These are phyloP conservation scores for Hypoxylon crocopeplum DNA, from an alignment of 495 filamentous ascomycete species.

Conservation along the genomic window DNA sequence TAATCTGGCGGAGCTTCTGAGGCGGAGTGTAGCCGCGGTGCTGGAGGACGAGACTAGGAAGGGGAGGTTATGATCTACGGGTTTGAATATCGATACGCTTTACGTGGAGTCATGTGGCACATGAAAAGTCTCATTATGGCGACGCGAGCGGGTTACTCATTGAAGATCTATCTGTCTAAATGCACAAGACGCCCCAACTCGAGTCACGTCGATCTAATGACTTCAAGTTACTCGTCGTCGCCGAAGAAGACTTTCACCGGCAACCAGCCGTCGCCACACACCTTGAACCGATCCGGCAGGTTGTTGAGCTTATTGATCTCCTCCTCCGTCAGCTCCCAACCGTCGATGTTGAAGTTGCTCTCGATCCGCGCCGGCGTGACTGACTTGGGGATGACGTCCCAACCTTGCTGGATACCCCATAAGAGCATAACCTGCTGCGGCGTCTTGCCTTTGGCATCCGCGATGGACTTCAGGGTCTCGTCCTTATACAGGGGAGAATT, in stretches of 20 bases:
- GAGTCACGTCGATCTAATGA: neutral
- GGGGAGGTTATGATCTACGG: constrained; percentile 36
- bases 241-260: constrained; percentile 87
- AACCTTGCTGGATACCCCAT: constrained; percentile 75
- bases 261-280: constrained; percentile 73
- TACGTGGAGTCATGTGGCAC: neutral
- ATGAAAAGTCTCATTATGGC: neutral
- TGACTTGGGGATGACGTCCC: constrained; percentile 76
- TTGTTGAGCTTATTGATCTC: constrained; percentile 68
- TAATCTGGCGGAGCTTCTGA: constrained; percentile 65
- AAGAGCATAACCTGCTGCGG: constrained; percentile 70
- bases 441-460: constrained; percentile 70
- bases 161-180: constrained; percentile 36
- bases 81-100: neutral
- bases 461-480: constrained; percentile 63
- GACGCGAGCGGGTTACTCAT: constrained; percentile 15
- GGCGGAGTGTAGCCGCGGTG: constrained; percentile 63
- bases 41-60: constrained; percentile 55
- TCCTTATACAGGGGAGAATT: constrained; percentile 66
- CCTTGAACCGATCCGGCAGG: constrained; percentile 75
- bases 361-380: constrained; percentile 68
- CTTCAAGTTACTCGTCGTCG: constrained; percentile 69
- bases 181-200: constrained; percentile 9
- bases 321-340: constrained; percentile 68
- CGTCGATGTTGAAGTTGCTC: constrained; percentile 69